phyloP scores from a whole-genome alignment of 192 early-diverging fungal genomes.

The Coemansia sp. region DNA sequence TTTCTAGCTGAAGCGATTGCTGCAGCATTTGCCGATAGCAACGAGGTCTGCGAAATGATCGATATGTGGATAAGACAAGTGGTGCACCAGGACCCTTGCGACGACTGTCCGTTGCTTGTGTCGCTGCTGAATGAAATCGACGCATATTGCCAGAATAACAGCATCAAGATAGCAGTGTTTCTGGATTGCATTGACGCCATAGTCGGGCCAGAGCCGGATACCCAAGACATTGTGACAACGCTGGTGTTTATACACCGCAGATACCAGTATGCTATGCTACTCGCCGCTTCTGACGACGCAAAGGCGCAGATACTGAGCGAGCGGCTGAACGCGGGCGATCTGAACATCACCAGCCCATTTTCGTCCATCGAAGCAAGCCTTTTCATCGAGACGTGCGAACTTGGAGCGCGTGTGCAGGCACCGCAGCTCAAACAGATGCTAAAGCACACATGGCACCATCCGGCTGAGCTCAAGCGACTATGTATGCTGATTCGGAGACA shows the following conservation, averaged over 20 bases:
- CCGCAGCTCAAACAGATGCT: conserved; percentile 23
- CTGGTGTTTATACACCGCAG: conserved; percentile 11
- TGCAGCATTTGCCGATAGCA: conserved; percentile 17
- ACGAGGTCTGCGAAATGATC: conserved; percentile 7
- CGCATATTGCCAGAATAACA: conserved; percentile 9
- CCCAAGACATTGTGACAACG: neutral
- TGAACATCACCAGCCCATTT: conserved; percentile 3
- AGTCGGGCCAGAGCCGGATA: neutral
- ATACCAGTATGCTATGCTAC: conserved; percentile 1
- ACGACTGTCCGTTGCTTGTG: neutral
- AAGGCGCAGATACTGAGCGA: conserved; percentile 11
- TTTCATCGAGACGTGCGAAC: neutral
- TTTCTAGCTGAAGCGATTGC: conserved; percentile 20
- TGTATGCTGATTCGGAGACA: conserved; percentile 3
- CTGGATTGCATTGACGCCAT: conserved; percentile 18
- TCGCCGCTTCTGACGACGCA: conserved; percentile 23
- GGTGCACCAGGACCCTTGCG: neutral
- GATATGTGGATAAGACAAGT: conserved; percentile 10
- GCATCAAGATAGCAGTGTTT: conserved; percentile 12
- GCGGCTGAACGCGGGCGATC: conserved; percentile 3
- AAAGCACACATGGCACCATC: conserved; percentile 20
- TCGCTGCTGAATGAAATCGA: conserved; percentile 8
- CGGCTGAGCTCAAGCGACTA: conserved; percentile 10
- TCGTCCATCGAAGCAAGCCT: conserved; percentile 11
- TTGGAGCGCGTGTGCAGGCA: neutral